Evolutionary conservation across 192 early-diverging fungal genomes (phyloP), one percentile per base, ranked within the genome.

Genomic region (Backusella macrospora): DNA sequence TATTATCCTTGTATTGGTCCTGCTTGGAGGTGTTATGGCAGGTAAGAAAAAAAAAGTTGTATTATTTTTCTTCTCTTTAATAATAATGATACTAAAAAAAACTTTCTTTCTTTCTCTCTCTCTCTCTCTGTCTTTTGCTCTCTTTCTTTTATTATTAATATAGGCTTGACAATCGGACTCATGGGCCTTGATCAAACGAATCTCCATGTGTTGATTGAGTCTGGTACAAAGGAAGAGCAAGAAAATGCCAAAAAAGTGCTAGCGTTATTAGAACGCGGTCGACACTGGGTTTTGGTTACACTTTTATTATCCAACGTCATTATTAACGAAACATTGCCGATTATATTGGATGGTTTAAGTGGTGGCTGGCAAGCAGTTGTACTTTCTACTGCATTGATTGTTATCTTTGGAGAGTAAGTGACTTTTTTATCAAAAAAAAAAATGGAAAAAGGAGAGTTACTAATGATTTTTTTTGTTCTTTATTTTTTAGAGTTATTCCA

Each of bases 261-360:
- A 15, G 66, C 62, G 38, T 62, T 87, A 42, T 44, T 87, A 15
- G 74, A 80, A 21, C 79, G 80, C 38, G 86, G 86, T 67, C 84
- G 84, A 69, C 97, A 98, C 76, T 94, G 96, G 95, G 89, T 99
- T 18, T 82, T 99, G 46, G 95, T 96, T 1, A 97, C 96, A 9
- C 83, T 99, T 29, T 82, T 99, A n/a, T 78, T 99, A 46, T 90
- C 91, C 5, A 99, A 99, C 83, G 96, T 96, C 3, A 85, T 99
- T 40, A 88, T 98, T 59, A 99, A 99, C 83, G 98, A 99, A 79
- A 92, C 93, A 9, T 84, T 96, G 69, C 95, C 95, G 1, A 93
- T 96, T 48, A 85, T 96, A 67, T 84, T 94, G 74, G 90, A 96
- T 76, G 86, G 87, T 16, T 82, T 94, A 0, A 90, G 91, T 12